phyloP scores from a whole-genome alignment of 106 monocot species.

The Acanthochlamys bracteata region DNA sequence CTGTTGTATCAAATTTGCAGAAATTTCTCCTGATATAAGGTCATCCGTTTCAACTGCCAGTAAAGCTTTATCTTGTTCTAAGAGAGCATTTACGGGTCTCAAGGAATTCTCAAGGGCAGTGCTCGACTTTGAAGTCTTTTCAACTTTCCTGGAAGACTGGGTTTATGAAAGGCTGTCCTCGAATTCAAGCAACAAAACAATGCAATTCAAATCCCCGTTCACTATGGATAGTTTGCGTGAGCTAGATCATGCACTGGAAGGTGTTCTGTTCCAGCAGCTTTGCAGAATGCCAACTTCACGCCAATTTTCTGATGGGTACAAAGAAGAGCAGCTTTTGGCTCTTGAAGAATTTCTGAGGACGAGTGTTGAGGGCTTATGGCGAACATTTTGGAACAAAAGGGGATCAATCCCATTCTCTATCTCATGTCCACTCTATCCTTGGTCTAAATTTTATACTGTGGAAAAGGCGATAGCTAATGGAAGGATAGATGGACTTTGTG shows the following conservation, averaged over 20 bases:
- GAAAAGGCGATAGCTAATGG: conserved; percentile 21
- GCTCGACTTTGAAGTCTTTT: conserved; percentile 22
- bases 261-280: conserved; percentile 25
- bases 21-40: conserved; percentile 16
- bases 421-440: conserved; percentile 9
- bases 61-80: conserved; percentile 11
- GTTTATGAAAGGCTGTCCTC: conserved; percentile 12
- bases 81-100: conserved; percentile 3
- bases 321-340: conserved; percentile 20
- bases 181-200: conserved; percentile 1
- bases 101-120: conserved; percentile 13
- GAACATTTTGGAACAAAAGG: conserved; percentile 22
- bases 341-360: conserved; percentile 24
- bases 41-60: conserved; percentile 20
- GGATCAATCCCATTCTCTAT: conserved; percentile 16
- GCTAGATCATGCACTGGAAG: conserved; percentile 29
- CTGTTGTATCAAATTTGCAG: conserved; percentile 3
- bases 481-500: conserved; percentile 15
- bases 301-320: conserved; percentile 7
- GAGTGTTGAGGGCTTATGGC: conserved; percentile 13
- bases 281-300: conserved; percentile 20
- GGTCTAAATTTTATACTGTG: conserved; percentile 19
- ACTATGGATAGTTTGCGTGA: conserved; percentile 10
- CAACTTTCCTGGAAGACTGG: conserved; percentile 23
- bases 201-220: conserved; percentile 19